Percentiles rank a stretch among this genome's conserved stretches.
These are phyloP conservation scores for Plasmodium fragile DNA, from an alignment of 169 alveolate species.

Conservation along the genomic window DNA sequence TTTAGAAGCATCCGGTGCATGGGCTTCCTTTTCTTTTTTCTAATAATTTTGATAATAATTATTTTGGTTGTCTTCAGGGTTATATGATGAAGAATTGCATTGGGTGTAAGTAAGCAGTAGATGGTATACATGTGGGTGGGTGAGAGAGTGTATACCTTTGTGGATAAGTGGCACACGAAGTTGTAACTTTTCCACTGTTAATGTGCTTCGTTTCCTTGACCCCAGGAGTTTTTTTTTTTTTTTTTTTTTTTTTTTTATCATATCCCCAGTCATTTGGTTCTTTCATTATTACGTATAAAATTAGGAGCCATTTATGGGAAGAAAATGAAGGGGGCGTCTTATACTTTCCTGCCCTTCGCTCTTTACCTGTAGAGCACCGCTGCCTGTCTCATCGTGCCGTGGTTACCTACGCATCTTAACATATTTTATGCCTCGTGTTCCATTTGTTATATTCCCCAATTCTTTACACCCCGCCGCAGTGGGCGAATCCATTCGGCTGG, in stretches of 20 bases:
- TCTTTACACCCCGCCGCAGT: not conserved
- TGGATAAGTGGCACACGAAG: not conserved
- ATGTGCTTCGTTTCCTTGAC: not conserved
- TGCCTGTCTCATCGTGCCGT: not conserved
- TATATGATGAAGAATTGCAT: constrained; percentile 2
- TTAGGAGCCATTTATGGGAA: not conserved
- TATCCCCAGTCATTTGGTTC: not conserved
- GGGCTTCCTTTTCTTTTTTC: constrained; percentile 13
- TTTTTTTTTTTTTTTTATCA: not conserved
- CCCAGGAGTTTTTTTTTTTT: not conserved
- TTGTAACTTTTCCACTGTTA: not conserved
- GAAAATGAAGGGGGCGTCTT: not conserved
- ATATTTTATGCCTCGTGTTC: not conserved
- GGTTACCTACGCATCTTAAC: not conserved
- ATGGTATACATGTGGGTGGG: not conserved
- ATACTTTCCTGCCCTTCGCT: not conserved
- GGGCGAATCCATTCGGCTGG: constrained; percentile 5
- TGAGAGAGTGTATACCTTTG: not conserved
- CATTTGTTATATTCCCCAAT: not conserved
- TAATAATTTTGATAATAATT: constrained; percentile 33
- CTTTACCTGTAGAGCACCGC: not conserved
- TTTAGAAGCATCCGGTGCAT: constrained; percentile 55
- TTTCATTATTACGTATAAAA: not conserved
- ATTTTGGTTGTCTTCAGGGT: constrained; percentile 54
- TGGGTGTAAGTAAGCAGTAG: not conserved